phyloP scores from a whole-genome alignment of 2,329 filamentous ascomycete genomes.

The Neofusicoccum sp. region DNA sequence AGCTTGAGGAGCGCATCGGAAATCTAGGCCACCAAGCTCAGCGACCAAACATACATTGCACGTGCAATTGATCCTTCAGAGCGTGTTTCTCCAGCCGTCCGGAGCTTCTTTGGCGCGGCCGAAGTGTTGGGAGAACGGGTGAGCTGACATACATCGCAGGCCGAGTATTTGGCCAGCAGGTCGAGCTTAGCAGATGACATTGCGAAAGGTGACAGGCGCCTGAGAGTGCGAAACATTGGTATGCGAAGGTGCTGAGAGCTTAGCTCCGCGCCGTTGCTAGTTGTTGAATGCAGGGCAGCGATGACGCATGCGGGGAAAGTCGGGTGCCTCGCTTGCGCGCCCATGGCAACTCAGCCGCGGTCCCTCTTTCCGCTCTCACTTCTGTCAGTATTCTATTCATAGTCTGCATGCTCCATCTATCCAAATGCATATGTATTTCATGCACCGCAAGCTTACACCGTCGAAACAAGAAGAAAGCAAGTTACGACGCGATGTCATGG shows the following conservation, averaged over 20 bases:
- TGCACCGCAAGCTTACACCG: too few species aligned
- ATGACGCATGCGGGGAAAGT: constrained; percentile 16
- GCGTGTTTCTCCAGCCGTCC: neutral
- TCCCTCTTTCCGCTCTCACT: neutral
- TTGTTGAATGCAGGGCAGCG: neutral
- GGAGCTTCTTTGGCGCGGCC: neutral
- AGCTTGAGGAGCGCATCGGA: constrained; percentile 73
- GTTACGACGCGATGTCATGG: too few species aligned
- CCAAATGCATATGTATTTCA: too few species aligned
- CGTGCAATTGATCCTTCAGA: neutral
- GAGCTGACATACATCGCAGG: constrained; percentile 31
- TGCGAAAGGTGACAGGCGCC: neutral
- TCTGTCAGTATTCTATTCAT: too few species aligned
- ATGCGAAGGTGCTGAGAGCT: neutral
- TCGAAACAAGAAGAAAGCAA: too few species aligned
- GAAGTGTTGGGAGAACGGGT: neutral
- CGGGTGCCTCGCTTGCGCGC: neutral
- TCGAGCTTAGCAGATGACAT: constrained; percentile 21
- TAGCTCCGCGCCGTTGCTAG: too few species aligned
- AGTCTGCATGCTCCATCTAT: too few species aligned
- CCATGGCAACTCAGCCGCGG: constrained; percentile 9
- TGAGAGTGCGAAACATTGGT: neutral
- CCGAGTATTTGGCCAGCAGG: constrained; percentile 28
- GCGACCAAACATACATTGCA: neutral
- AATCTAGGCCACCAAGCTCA: constrained; percentile 45